Conservation (phyloP, 306 rosid genomes). For the Sophora flavescens region DNA sequence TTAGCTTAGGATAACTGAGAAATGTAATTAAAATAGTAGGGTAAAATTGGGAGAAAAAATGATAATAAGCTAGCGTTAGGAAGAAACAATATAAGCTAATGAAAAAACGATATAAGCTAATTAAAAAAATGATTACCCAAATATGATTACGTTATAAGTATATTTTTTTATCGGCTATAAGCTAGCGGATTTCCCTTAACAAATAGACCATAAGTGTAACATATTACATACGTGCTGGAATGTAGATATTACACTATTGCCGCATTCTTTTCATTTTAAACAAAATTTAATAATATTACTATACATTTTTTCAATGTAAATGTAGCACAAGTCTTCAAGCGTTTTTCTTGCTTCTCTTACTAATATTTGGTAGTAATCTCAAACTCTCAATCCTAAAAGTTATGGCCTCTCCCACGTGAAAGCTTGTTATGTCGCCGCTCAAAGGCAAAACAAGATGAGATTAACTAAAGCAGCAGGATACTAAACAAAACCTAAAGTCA, state of each 20-base stretch:
- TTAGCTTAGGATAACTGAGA: too few species aligned
- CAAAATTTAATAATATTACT: background rate
- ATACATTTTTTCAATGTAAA: background rate
- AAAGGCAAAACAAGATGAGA: background rate
- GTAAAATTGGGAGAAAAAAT: too few species aligned
- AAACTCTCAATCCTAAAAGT: background rate
- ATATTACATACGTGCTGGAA: background rate
- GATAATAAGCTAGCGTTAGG: too few species aligned
- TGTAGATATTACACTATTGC: background rate
- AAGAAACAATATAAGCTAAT: too few species aligned
- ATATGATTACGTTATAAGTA: too few species aligned
- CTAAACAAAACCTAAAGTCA: background rate
- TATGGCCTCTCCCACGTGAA: background rate
- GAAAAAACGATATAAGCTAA: too few species aligned
- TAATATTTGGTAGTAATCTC: background rate
- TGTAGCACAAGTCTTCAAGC: background rate
- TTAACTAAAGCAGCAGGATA: background rate
- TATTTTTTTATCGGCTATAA: too few species aligned
- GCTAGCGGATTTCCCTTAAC: too few species aligned
- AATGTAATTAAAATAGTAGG: too few species aligned
- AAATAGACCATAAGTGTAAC: too few species aligned
- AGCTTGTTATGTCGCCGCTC: background rate
- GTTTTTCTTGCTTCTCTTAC: constrained; percentile 9
- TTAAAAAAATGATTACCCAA: too few species aligned
- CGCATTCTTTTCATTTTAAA: background rate